Percentiles rank a stretch among this genome's conserved stretches.
Conservation (phyloP, 371 early-diverging fungal species). For the Mortierella sp. region DNA sequence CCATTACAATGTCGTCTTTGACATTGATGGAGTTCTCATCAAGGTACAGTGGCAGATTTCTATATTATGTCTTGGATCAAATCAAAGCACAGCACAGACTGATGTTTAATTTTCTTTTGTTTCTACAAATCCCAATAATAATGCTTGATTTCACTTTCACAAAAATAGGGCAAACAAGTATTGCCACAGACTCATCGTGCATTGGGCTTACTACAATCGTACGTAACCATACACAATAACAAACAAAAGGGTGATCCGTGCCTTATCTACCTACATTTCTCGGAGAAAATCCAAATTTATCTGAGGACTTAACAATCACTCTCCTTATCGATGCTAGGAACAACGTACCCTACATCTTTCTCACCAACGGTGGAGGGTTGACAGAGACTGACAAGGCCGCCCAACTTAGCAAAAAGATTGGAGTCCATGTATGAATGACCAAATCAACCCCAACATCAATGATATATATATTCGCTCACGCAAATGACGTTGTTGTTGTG, state of each 20-base stretch:
- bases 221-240: conserved; percentile 4
- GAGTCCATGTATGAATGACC: conserved; percentile 61
- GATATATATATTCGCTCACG: no score
- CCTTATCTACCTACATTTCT: conserved; percentile 5
- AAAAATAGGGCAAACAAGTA: conserved; percentile 61
- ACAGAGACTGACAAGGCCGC: conserved; percentile 80
- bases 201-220: conserved; percentile 53
- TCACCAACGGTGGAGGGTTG: conserved; percentile 93
- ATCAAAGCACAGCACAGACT: neutral
- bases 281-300: neutral
- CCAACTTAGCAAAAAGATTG: conserved; percentile 75
- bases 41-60: conserved; percentile 58
- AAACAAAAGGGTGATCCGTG: conserved; percentile 3
- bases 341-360: conserved; percentile 79
- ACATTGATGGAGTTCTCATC: conserved; percentile 86
- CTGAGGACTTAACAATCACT: no score
- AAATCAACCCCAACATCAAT: neutral
- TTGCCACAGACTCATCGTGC: conserved; percentile 68
- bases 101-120: neutral
- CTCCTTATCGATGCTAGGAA: conserved; percentile 35
- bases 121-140: no score
- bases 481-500: conserved; percentile 1
- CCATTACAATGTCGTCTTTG: conserved; percentile 78
- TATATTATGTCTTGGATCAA: neutral
- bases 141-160: neutral